Evolutionary conservation across 2,329 filamentous ascomycete species (phyloP), one percentile per base, ranked within the genome.

Genomic region (Fusarium sp.): DNA sequence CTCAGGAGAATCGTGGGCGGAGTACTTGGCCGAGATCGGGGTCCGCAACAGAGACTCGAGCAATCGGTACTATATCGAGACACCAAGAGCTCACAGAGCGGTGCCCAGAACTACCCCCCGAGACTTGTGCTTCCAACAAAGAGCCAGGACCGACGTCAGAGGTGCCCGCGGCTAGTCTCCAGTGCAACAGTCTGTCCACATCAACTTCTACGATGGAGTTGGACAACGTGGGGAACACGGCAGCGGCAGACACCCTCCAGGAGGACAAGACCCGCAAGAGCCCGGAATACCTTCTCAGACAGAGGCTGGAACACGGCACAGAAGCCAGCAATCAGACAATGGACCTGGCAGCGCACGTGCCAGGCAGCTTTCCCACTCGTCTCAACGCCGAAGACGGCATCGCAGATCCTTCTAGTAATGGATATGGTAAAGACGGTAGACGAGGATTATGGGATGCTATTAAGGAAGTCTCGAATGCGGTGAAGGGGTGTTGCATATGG

Each of bases 31-130:
- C 64, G 80, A 82, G 58, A 56, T 69, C 35, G 64, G 65, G 33
- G 66, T 65, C 57, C 22, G 54, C 25, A 56, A 43, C 45, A 69
- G 62, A 63, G 45, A 66, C 56, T 79, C 77, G 37, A 80, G 76
- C 45, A 68, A 78, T 66, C 76, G 81, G 63, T 82, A 80, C 69
- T 82, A 81, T 70, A 62, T 83, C 38, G 65, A 68, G 27, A 37
- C 72, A 50, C 25, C 70, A 69, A 61, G 66, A 33, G 47, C 32
- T 60, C 33, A 73, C 60, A 33, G 75, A 66, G 47, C 57, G 76
- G 64, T 65, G 61, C 65, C 37, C 35, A 70, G 66, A 52, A 66
- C 14, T 40, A 47, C 71, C 32, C 25, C 17, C 25, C 25, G 47
- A 32, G 47, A 52, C 27, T 7, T 52, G 47, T 52, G 63, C 67